A percentile compares a stretch with the other conserved stretches of the same genome.
Conservation (phyloP, 2,329 filamentous ascomycete species). For the Sclerotiophoma versabilis region DNA sequence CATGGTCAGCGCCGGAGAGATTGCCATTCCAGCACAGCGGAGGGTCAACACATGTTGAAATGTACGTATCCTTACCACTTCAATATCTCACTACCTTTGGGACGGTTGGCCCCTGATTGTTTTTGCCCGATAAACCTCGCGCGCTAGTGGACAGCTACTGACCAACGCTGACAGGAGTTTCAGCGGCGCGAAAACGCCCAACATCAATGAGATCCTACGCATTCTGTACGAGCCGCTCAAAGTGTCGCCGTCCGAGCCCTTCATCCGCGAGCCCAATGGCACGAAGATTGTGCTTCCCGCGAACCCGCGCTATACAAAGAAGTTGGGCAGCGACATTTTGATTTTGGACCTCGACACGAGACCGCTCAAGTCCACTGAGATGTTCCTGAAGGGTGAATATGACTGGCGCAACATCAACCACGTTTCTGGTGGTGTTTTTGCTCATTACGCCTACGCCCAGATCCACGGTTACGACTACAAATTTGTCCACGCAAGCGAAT, state of each 20-base stretch:
- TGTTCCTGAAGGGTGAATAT: conserved; percentile 40
- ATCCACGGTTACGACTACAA: conserved; percentile 61
- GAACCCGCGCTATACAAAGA: conserved; percentile 42
- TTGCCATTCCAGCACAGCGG: conserved; percentile 30
- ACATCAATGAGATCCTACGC: conserved; percentile 43
- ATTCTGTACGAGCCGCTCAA: conserved; percentile 43
- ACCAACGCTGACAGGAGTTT: conserved; percentile 29
- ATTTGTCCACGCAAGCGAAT: conserved; percentile 52
- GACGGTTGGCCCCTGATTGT: not conserved
- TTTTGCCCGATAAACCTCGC: not conserved
- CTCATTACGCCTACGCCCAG: conserved; percentile 50
- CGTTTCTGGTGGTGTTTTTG: conserved; percentile 47
- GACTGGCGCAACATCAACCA: conserved; percentile 49
- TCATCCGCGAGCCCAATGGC: conserved; percentile 43
- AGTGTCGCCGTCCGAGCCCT: conserved; percentile 34
- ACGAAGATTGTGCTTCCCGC: conserved; percentile 38
- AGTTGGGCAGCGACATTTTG: conserved; percentile 44
- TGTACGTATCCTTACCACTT: conserved; percentile 28
- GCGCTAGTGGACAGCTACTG: conserved; percentile 18
- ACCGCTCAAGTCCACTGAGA: conserved; percentile 40
- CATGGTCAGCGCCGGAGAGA: conserved; percentile 41
- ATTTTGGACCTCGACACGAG: conserved; percentile 49
- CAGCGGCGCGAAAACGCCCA: conserved; percentile 31
- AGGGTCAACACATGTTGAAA: conserved; percentile 29
- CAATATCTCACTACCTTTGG: not conserved